Percentiles rank a stretch among this genome's conserved stretches.
These are phyloP conservation scores for Blastobotrys arbuscula DNA, from an alignment of 1,139 yeast species.

Conservation along the genomic window DNA sequence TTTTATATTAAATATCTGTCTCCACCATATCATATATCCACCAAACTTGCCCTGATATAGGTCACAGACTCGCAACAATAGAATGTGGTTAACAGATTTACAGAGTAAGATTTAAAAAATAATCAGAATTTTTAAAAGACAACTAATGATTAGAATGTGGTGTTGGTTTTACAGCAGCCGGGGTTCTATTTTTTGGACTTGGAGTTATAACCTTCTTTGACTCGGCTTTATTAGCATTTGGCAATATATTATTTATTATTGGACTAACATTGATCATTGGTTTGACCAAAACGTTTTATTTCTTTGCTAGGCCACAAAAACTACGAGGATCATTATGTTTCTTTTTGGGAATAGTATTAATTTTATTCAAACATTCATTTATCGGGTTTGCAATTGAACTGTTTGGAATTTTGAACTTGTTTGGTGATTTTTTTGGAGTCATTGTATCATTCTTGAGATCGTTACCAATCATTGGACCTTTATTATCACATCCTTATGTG, in stretches of 20 bases:
- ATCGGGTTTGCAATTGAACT: constrained; percentile 80
- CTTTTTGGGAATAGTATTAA: constrained; percentile 64
- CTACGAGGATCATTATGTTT: constrained; percentile 83
- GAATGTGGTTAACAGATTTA: constrained; percentile 35
- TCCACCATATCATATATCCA: too few species aligned
- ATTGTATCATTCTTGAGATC: constrained; percentile 85
- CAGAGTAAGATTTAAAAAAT: constrained; percentile 28
- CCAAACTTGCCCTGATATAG: background rate
- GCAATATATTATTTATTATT: constrained; percentile 71
- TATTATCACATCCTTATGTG: constrained; percentile 70
- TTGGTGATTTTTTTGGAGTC: constrained; percentile 90
- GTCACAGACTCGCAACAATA: background rate
- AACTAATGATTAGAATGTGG: constrained; percentile 59
- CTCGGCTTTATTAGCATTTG: constrained; percentile 81
- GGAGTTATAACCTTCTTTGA: constrained; percentile 88
- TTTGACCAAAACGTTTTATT: constrained; percentile 71
- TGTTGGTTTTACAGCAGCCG: constrained; percentile 83
- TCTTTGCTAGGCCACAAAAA: constrained; percentile 83
- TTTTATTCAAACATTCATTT: constrained; percentile 71
- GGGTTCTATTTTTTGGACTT: constrained; percentile 64
- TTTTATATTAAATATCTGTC: too few species aligned
- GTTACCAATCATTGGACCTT: constrained; percentile 81
- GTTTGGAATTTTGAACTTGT: constrained; percentile 80
- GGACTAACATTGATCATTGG: constrained; percentile 88
- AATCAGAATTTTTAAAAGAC: background rate